Percentiles rank a stretch among this genome's conserved stretches.
Evolutionary conservation across 768 basidiomycete species (phyloP).

Genomic region (Podaxis sp.): DNA sequence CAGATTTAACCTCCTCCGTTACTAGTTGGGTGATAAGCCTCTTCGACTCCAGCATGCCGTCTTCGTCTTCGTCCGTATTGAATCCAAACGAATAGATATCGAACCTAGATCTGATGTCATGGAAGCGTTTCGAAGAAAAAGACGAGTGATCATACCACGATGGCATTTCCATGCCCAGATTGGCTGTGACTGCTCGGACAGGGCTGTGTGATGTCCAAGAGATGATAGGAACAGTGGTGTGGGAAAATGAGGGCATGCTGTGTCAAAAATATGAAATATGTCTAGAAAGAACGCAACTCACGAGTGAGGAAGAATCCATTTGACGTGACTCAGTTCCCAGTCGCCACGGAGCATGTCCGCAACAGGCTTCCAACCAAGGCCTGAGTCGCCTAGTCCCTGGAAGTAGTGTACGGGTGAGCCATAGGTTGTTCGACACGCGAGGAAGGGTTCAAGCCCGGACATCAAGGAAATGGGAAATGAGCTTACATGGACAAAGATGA

Average conservation of each 20-base stretch:
- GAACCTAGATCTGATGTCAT: constrained; percentile 51
- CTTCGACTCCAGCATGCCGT: constrained; percentile 69
- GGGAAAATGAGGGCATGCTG: constrained; percentile 8
- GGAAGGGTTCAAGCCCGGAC: neutral
- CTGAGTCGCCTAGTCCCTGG: constrained; percentile 77
- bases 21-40: constrained; percentile 67
- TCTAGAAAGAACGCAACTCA: constrained; percentile 35
- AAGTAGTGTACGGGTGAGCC: constrained; percentile 4
- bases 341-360: constrained; percentile 63
- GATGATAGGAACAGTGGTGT: constrained; percentile 1
- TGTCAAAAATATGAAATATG: neutral
- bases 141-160: constrained; percentile 50
- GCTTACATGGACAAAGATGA: constrained; percentile 88
- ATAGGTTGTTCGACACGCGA: neutral
- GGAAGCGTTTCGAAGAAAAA: constrained; percentile 8
- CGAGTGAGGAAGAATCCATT: constrained; percentile 90
- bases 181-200: constrained; percentile 66
- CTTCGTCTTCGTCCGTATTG: constrained; percentile 67
- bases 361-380: constrained; percentile 75
- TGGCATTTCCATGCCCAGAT: constrained; percentile 74
- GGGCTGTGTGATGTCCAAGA: constrained; percentile 36
- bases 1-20: constrained; percentile 68
- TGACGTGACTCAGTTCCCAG: constrained; percentile 65
- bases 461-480: neutral
- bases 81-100: constrained; percentile 71